Conservation (phyloP, 2,329 filamentous ascomycete genomes). For the Hypomyces rosellus region DNA sequence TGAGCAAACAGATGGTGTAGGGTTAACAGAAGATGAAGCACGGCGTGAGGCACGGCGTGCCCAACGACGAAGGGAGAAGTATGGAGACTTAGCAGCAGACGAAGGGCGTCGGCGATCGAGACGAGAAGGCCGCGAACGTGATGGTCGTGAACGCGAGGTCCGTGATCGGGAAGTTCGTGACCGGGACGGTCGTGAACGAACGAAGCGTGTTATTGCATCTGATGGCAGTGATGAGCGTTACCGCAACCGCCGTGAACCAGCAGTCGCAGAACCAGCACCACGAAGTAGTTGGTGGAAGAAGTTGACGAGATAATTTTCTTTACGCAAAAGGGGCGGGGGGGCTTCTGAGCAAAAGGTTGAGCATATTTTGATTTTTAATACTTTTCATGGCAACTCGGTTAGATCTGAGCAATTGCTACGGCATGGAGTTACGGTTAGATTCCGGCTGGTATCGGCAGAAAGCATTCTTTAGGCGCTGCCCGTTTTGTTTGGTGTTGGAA, state of each 20-base stretch:
- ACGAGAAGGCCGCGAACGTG: slow-evolving; percentile 36
- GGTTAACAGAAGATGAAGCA: slow-evolving; percentile 38
- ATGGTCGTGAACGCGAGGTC: slow-evolving; percentile 22
- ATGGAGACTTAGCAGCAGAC: slow-evolving; percentile 36
- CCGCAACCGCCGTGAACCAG: slow-evolving; percentile 33
- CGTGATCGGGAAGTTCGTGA: slow-evolving; percentile 21
- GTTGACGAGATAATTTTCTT: slow-evolving; percentile 34
- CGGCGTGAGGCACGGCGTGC: slow-evolving; percentile 43
- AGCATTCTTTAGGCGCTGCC: too few species aligned
- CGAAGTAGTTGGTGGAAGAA: slow-evolving; percentile 57
- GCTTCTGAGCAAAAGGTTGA: neutral
- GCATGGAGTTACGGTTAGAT: too few species aligned
- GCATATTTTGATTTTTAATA: neutral
- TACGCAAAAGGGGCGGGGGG: neutral
- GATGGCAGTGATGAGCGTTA: slow-evolving; percentile 41
- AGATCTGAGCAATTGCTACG: too few species aligned
- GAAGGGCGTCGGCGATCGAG: slow-evolving; percentile 37
- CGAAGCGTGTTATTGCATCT: slow-evolving; percentile 26
- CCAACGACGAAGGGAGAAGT: slow-evolving; percentile 38
- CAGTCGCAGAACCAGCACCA: slow-evolving; percentile 41
- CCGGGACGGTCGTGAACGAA: slow-evolving; percentile 35
- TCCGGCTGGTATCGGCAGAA: too few species aligned
- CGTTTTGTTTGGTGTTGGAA: too few species aligned
- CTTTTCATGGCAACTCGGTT: too few species aligned
- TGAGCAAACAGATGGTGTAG: slow-evolving; percentile 28